Percentiles rank a stretch among this genome's conserved stretches.
These are phyloP conservation scores for Nothophytophthora sp. DNA, from an alignment of 352 stramenopile species.

Conservation along the genomic window DNA sequence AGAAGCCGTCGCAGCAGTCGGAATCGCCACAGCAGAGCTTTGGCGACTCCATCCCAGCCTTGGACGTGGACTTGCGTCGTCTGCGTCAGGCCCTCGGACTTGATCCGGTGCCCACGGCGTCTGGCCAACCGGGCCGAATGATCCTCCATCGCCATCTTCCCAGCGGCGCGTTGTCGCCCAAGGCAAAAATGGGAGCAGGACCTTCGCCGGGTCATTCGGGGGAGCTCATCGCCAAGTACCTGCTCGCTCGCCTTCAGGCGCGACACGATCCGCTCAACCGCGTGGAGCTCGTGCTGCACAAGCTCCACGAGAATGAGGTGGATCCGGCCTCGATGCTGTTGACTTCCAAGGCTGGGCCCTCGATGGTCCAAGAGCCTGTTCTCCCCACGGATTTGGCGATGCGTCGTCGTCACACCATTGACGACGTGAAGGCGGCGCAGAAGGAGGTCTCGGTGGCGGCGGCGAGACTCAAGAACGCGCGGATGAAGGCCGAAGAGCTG, in stretches of 20 bases:
- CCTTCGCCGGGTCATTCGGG: slow-evolving; percentile 17
- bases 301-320: slow-evolving; percentile 64
- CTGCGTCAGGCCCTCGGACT: slow-evolving; percentile 44
- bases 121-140: slow-evolving; percentile 15
- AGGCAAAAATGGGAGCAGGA: slow-evolving; percentile 7
- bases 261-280: slow-evolving; percentile 41
- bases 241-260: slow-evolving; percentile 72
- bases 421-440: slow-evolving; percentile 76
- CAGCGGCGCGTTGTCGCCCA: slow-evolving; percentile 5
- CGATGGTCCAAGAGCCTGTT: too few species aligned
- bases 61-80: slow-evolving; percentile 61
- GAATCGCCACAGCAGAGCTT: slow-evolving; percentile 10
- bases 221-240: slow-evolving; percentile 65
- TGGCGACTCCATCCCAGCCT: slow-evolving; percentile 35
- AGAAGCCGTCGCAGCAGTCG: slow-evolving; percentile 25
- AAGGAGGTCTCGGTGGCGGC: slow-evolving; percentile 70
- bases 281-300: slow-evolving; percentile 64
- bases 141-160: slow-evolving; percentile 6
- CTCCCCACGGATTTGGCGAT: slow-evolving; percentile 54
- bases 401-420: slow-evolving; percentile 77
- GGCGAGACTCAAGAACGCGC: slow-evolving; percentile 73
- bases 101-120: slow-evolving; percentile 10
- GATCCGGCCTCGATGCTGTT: slow-evolving; percentile 53
- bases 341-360: slow-evolving; percentile 1
- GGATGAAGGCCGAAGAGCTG: slow-evolving; percentile 69